Evolutionary conservation across 208 protist genomes (phyloP), one percentile per base, ranked within the genome.

Genomic region (Trypanosoma conorhini): DNA sequence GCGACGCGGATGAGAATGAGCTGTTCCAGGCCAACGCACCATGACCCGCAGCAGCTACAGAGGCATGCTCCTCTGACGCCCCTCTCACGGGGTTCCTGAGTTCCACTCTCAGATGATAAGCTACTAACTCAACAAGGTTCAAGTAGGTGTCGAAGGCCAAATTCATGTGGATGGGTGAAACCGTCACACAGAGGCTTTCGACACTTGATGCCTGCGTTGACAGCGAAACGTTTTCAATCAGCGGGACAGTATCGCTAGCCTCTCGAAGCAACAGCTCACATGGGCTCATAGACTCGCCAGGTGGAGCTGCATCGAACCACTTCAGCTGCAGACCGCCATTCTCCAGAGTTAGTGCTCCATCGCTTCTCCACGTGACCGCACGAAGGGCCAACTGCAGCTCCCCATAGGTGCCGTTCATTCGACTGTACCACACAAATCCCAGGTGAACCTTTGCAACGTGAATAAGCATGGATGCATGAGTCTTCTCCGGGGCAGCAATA

Each of bases 391-490:
- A 65, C 46, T 59, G 56, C 28, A 65, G 4, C 26, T 51, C 46
- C 21, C 26, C 67, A 30, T 60, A 59, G n/a, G 58, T 24, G 17
- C 33, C 59, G 24, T 50, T 63, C 19, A 65, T 65, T 59, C 44
- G 58, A 42, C 46, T 65, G n/a, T 59, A 50, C 58, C 58, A 72
- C 31, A 3, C n/a, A 72, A 72, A 72, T 19, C 67, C 67, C 26
- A 72, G 48, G 48, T 50, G 48, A 21, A 50, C 15, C 50, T 72
- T 58, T 1, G 8, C 35, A 51, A 65, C 15, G 10, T 31, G 38
- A 38, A 65, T 44, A 28, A 26, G 64, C 2, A 72, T 28, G 40
- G 0, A 31, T 31, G 3, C 30, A 65, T 31, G 30, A 54, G 2
- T 48, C 13, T 50, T 33, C 0, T 55, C n/a, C 42, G 44, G 44